Conservation (phyloP, 1,139 yeast genomes). For the Martiniozyma asiatica region DNA sequence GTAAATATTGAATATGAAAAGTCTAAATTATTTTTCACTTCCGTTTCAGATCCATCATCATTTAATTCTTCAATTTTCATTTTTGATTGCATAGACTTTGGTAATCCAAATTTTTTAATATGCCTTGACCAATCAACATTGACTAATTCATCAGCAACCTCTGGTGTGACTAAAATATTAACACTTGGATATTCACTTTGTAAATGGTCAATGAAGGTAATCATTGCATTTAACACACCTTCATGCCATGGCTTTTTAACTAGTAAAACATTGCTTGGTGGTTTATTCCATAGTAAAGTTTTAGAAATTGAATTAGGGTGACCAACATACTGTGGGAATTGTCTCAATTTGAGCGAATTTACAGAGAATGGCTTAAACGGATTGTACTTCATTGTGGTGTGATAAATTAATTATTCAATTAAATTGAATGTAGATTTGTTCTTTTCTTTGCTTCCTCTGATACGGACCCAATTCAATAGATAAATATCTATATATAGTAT, state of each 20-base stretch:
- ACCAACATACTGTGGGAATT: constrained; percentile 21
- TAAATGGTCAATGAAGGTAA: constrained; percentile 45
- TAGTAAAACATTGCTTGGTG: constrained; percentile 59
- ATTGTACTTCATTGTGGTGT: neutral
- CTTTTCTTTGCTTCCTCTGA: too few relatives aligned
- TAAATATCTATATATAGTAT: too few relatives aligned
- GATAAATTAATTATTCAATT: too few relatives aligned
- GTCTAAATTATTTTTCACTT: constrained; percentile 8
- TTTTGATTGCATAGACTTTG: constrained; percentile 12
- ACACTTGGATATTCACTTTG: constrained; percentile 52
- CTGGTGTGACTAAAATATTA: constrained; percentile 66
- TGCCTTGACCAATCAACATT: too few relatives aligned
- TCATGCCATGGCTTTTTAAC: constrained; percentile 79
- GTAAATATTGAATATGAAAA: constrained; percentile 30
- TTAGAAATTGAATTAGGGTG: constrained; percentile 29
- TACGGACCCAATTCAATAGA: too few relatives aligned
- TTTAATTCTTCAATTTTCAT: constrained; percentile 19
- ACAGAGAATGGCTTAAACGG: too few relatives aligned
- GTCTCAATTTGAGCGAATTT: constrained; percentile 1
- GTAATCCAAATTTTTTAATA: constrained; percentile 10
- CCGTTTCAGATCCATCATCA: constrained; percentile 11
- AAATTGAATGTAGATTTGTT: too few relatives aligned
- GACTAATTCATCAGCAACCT: constrained; percentile 57
- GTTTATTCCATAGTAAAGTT: constrained; percentile 33
- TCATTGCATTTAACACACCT: constrained; percentile 54